Percentiles rank a stretch among this genome's conserved stretches.
These are phyloP conservation scores for Lizanozyma gosingica DNA, from an alignment of 1,139 yeast genomes.

Conservation along the genomic window DNA sequence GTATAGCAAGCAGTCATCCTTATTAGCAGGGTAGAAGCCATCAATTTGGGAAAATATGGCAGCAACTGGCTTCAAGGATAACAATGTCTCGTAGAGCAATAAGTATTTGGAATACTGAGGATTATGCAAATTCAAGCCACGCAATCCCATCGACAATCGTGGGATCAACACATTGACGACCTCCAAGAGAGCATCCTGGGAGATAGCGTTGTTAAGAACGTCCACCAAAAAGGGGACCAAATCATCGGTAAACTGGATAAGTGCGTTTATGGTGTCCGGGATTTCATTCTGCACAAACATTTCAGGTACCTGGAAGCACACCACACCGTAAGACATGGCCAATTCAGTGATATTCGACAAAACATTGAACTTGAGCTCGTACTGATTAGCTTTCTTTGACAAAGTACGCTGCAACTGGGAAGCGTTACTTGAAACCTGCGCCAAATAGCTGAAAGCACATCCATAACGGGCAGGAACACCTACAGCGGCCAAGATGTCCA, in stretches of 20 bases:
- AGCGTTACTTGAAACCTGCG: conserved; percentile 32
- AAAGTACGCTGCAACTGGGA: conserved; percentile 30
- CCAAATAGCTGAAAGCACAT: conserved; percentile 39
- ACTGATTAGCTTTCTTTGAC: conserved; percentile 30
- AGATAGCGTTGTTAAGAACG: conserved; percentile 48
- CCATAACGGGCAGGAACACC: conserved; percentile 28
- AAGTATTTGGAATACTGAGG: conserved; percentile 43
- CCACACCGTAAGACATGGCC: conserved; percentile 58
- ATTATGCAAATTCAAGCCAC: conserved; percentile 31
- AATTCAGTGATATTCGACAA: conserved; percentile 45
- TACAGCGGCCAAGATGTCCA: conserved; percentile 46
- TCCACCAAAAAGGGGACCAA: conserved; percentile 50
- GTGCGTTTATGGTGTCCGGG: conserved; percentile 16
- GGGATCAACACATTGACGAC: conserved; percentile 52
- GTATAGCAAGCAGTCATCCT: conserved; percentile 35
- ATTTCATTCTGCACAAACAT: conserved; percentile 43
- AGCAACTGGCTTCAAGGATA: conserved; percentile 57
- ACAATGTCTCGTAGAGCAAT: conserved; percentile 48
- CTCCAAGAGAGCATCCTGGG: conserved; percentile 58
- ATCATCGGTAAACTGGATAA: conserved; percentile 18
- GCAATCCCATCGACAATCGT: conserved; percentile 18
- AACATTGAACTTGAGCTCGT: conserved; percentile 28
- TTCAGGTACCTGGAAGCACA: conserved; percentile 62
- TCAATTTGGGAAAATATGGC: conserved; percentile 47
- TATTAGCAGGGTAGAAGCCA: conserved; percentile 40